Evolutionary conservation across 495 filamentous ascomycete genomes (phyloP).

Genomic region (Penicillium longicatenatum): DNA sequence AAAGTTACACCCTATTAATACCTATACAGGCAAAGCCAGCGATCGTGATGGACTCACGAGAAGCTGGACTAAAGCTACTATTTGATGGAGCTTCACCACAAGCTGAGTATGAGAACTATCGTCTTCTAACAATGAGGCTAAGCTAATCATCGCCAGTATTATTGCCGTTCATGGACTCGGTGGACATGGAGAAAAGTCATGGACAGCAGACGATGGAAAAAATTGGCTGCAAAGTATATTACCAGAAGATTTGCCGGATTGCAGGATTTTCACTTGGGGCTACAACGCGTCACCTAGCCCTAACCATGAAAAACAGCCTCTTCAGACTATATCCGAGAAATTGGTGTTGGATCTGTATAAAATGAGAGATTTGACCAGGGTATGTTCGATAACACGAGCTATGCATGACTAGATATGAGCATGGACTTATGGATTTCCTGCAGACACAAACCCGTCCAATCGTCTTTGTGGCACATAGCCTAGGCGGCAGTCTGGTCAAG

Average conservation of each 20-base stretch:
- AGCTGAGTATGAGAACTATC: constrained; percentile 5
- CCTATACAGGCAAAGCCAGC: not conserved
- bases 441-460: constrained; percentile 30
- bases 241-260: constrained; percentile 42
- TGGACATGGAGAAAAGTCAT: constrained; percentile 30
- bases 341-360: constrained; percentile 34
- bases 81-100: constrained; percentile 1
- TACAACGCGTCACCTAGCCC: constrained; percentile 38
- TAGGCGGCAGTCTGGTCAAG: constrained; percentile 37
- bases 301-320: constrained; percentile 19
- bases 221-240: constrained; percentile 55
- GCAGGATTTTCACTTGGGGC: constrained; percentile 52
- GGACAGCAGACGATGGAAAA: constrained; percentile 40
- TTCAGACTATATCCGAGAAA: constrained; percentile 30
- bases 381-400: constrained; percentile 6
- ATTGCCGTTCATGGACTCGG: constrained; percentile 34
- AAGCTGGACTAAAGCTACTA: constrained; percentile 13
- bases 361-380: constrained; percentile 23
- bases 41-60: not conserved
- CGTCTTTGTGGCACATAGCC: constrained; percentile 38
- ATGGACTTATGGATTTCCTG: not conserved
- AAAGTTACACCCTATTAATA: not conserved
- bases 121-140: not conserved
- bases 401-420: not conserved
- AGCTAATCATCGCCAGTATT: constrained; percentile 13